A percentile compares a stretch with the other conserved stretches of the same genome.
Conservation (phyloP, 2,329 filamentous ascomycete genomes). For the Hymenoscyphus albidus region DNA sequence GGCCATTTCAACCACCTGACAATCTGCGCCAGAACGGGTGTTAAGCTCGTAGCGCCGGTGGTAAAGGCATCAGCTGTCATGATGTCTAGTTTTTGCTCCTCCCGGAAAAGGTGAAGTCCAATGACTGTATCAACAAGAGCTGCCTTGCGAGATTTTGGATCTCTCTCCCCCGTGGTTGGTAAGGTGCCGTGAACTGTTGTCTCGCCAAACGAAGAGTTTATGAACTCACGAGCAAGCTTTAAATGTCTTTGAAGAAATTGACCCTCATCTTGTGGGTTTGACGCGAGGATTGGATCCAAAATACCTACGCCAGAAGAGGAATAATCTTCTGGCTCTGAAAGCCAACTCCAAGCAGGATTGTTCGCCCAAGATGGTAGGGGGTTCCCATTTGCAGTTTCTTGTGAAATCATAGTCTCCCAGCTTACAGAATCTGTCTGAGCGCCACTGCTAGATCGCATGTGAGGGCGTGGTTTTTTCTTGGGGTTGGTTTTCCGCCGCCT, state of each 20-base stretch:
- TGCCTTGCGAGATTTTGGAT: slow-evolving; percentile 54
- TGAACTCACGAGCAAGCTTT: slow-evolving; percentile 60
- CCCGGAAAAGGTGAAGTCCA: slow-evolving; percentile 78
- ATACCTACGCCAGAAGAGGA: slow-evolving; percentile 7
- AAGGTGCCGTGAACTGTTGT: slow-evolving; percentile 58
- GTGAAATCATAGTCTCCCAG: slow-evolving; percentile 45
- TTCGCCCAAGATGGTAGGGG: slow-evolving; percentile 54
- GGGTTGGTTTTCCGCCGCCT: slow-evolving; percentile 36
- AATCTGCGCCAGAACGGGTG: slow-evolving; percentile 76
- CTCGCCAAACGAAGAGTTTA: slow-evolving; percentile 55
- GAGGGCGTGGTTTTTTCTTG: slow-evolving; percentile 38
- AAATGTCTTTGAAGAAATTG: slow-evolving; percentile 51
- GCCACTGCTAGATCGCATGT: slow-evolving; percentile 48
- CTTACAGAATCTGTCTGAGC: slow-evolving; percentile 37
- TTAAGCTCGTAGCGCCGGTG: slow-evolving; percentile 49
- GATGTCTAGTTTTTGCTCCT: slow-evolving; percentile 81
- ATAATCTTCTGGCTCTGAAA: slow-evolving; percentile 53
- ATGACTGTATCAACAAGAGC: slow-evolving; percentile 66
- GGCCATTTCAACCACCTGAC: slow-evolving; percentile 76
- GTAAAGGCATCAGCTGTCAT: slow-evolving; percentile 46
- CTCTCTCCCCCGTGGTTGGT: slow-evolving; percentile 53
- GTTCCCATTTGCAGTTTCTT: slow-evolving; percentile 37
- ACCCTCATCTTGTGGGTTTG: slow-evolving; percentile 46
- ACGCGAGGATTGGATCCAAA: slow-evolving; percentile 15
- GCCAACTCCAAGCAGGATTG: slow-evolving; percentile 67